A percentile compares a stretch with the other conserved stretches of the same genome.
Conservation (phyloP, 2,329 filamentous ascomycete genomes). For the Fusarium sp. region DNA sequence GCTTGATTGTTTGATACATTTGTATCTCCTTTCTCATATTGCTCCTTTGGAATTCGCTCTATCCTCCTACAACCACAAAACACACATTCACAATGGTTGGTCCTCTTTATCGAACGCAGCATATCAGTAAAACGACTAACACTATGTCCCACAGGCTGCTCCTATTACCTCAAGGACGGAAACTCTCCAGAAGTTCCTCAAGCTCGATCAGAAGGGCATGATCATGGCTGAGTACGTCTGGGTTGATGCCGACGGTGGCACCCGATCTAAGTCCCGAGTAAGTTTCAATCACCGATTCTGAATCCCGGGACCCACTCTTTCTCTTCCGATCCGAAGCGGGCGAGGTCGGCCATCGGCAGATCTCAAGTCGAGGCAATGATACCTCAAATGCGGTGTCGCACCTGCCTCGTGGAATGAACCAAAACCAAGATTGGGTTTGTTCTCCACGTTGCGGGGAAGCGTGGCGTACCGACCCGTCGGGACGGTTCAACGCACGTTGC, state of each 20-base stretch:
- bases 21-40: conserved; percentile 25
- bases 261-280: conserved; percentile 97
- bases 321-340: conserved; percentile 16
- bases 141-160: conserved; percentile 23
- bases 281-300: conserved; percentile 56
- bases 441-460: conserved; percentile 6
- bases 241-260: conserved; percentile 86
- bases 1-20: conserved; percentile 39
- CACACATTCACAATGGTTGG: conserved; percentile 42
- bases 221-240: conserved; percentile 98
- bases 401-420: conserved; percentile 16
- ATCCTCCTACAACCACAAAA: conserved; percentile 3
- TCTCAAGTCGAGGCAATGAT: conserved; percentile 3
- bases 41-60: conserved; percentile 6
- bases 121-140: no score
- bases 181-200: conserved; percentile 86
- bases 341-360: conserved; percentile 8
- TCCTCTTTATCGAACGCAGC: no score
- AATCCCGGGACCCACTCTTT: not conserved
- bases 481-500: conserved; percentile 20
- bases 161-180: conserved; percentile 46
- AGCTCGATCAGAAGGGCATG: conserved; percentile 87
- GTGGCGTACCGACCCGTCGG: conserved; percentile 13
- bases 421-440: conserved; percentile 13
- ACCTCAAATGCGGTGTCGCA: conserved; percentile 27